Percentiles rank a stretch among this genome's conserved stretches.
Conservation (phyloP, 1,139 yeast species). For the Diutina siamensis region DNA sequence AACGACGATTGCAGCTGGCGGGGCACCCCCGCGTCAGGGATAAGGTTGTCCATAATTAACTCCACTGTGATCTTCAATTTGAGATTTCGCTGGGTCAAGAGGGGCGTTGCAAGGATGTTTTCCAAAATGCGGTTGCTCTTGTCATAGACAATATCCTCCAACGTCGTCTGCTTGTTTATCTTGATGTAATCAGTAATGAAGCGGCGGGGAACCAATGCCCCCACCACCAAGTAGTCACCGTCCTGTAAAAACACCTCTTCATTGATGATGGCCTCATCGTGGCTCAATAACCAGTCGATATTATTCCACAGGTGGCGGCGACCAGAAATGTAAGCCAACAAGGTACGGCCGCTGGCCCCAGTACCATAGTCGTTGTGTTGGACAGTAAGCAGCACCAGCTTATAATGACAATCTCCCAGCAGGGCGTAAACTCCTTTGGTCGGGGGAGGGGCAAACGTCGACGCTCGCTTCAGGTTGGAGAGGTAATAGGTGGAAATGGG, state of each 20-base stretch:
- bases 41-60: not conserved
- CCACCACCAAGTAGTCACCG: conserved; percentile 29
- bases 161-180: not conserved
- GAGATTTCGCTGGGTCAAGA: not conserved
- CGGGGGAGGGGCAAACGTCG: not conserved
- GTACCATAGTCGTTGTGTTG: conserved; percentile 23
- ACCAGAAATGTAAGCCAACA: conserved; percentile 28
- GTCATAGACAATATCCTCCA: not conserved
- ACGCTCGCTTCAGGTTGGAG: not conserved
- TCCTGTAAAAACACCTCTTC: conserved; percentile 18
- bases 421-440: conserved; percentile 17
- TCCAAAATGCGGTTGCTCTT: not conserved
- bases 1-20: conserved; percentile 1
- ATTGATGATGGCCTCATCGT: conserved; percentile 8
- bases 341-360: conserved; percentile 17
- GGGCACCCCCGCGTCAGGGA: not conserved
- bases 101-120: not conserved
- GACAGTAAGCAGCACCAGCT: conserved; percentile 27
- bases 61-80: not conserved
- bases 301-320: conserved; percentile 36
- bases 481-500: conserved; percentile 25
- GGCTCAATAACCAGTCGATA: conserved; percentile 25
- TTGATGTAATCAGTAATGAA: not conserved
- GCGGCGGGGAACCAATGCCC: conserved; percentile 12
- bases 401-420: conserved; percentile 30